Conservation (phyloP, 2,329 filamentous ascomycete species). For the Epichloe aotearoae region DNA sequence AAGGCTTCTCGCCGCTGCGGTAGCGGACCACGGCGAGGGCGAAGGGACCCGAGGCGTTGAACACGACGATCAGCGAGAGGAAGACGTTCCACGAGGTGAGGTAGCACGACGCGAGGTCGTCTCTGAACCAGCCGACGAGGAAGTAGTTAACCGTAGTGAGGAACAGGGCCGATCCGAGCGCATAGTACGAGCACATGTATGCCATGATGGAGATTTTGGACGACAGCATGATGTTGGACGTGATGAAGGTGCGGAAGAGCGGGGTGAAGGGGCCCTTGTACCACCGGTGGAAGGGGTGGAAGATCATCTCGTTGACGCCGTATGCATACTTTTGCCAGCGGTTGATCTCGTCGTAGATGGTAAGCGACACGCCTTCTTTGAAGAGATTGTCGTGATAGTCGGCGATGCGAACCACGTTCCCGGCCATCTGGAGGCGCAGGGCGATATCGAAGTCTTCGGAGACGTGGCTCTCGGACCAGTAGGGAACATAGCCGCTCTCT, state of each 20-base stretch:
- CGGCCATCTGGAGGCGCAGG: slow-evolving; percentile 54
- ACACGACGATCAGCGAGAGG: slow-evolving; percentile 50
- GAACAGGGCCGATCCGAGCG: slow-evolving; percentile 54
- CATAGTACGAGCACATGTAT: slow-evolving; percentile 61
- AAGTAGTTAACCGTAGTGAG: slow-evolving; percentile 59
- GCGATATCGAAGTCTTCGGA: slow-evolving; percentile 71
- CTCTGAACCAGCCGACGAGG: slow-evolving; percentile 57
- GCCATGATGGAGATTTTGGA: slow-evolving; percentile 60
- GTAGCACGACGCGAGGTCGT: slow-evolving; percentile 53
- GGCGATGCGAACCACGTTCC: slow-evolving; percentile 55
- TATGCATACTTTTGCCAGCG: slow-evolving; percentile 66
- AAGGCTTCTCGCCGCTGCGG: slow-evolving; percentile 38
- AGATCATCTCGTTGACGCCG: slow-evolving; percentile 57
- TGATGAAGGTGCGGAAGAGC: slow-evolving; percentile 48
- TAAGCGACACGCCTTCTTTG: slow-evolving; percentile 60
- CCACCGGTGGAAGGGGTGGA: slow-evolving; percentile 54
- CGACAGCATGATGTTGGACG: slow-evolving; percentile 46
- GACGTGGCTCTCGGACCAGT: slow-evolving; percentile 64
- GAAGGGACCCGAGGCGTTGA: slow-evolving; percentile 48
- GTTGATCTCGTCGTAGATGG: slow-evolving; percentile 58
- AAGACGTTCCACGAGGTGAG: slow-evolving; percentile 53
- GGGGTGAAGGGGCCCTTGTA: slow-evolving; percentile 50
- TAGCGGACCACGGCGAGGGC: slow-evolving; percentile 50
- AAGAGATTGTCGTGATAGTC: slow-evolving; percentile 58
- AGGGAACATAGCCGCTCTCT: slow-evolving; percentile 44